Base-by-base conservation (phyloP, 441 rosid species). In the Pelargonium citronellum region DNA sequence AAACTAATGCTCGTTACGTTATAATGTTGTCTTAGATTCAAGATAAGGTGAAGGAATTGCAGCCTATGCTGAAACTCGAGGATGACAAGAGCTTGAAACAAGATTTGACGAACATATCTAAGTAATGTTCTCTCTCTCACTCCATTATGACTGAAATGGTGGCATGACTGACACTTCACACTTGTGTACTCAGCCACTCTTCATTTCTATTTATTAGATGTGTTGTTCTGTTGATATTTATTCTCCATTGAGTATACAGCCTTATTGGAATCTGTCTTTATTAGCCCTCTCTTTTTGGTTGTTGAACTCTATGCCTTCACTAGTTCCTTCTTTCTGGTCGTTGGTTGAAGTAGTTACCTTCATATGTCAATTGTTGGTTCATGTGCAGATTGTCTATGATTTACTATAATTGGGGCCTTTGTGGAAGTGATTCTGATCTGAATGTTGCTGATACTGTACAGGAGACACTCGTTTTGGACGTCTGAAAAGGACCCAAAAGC, bases 11-110 rank as follows among this genome's bases (percentile, higher is more conserved):
- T 53, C 57, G 68, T 20, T 71, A 5, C 20, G 67, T 70, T 71
- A 71, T 73, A 37, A 75, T 69, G 66, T 13, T 86, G 62, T 64
- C 69, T 49, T 77, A 91, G 96, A 84, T 87, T 74, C 82, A 74
- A 79, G 78, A 75, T 16, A 85, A 80, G 75, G 84, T 89, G 79
- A 86, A 79, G 87, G 89, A 86, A 77, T 68, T 89, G 76, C 82
- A 78, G 17, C 84, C 90, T 64, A 15, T 69, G 46, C 66, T 85
- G 71, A 85, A 83, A 73, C 46, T 34, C 62, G 92, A 83, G 71
- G 85, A 78, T 71, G 80, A 79, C 69, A 84, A 80, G 70, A 74
- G 82, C 78, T 78, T 72, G 78, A 83, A 82, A 80, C 85, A 74
- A 73, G 91, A 87, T 72, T 64, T 74, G 75, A 75, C 67, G 24